phyloP scores from a whole-genome alignment of 164 flowering plant genomes.

The Paratinospora sagittata region DNA sequence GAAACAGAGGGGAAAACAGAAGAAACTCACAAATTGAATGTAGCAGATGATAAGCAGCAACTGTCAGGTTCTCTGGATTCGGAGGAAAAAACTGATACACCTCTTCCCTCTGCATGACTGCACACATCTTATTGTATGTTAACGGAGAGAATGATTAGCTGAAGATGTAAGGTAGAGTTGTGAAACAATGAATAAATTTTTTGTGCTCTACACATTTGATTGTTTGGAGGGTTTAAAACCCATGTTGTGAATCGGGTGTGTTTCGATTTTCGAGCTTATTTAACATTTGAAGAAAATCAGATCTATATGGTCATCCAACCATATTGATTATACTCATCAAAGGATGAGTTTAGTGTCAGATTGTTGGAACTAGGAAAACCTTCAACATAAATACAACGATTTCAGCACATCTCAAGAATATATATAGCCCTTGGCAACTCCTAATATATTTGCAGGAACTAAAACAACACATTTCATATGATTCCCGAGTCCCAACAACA shows the following conservation, averaged over 20 bases:
- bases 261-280: neutral
- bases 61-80: neutral
- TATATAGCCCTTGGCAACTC: no score
- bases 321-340: neutral
- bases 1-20: constrained; percentile 1
- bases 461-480: no score
- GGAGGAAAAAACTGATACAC: constrained; percentile 5
- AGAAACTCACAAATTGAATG: constrained; percentile 14
- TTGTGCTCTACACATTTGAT: neutral
- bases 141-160: neutral
- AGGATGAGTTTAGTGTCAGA: neutral
- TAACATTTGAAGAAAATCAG: no score
- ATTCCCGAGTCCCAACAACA: no score
- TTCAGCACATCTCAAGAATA: no score
- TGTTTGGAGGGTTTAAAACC: constrained; percentile 1
- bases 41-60: neutral
- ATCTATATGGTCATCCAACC: neutral
- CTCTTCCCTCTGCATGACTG: constrained; percentile 9
- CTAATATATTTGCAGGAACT: no score
- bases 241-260: neutral
- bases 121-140: neutral
- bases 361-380: neutral
- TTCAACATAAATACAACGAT: no score
- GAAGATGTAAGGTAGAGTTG: neutral
- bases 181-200: neutral